Evolutionary conservation across 768 basidiomycete genomes (phyloP).

Genomic region (Chalciporus piperatus): DNA sequence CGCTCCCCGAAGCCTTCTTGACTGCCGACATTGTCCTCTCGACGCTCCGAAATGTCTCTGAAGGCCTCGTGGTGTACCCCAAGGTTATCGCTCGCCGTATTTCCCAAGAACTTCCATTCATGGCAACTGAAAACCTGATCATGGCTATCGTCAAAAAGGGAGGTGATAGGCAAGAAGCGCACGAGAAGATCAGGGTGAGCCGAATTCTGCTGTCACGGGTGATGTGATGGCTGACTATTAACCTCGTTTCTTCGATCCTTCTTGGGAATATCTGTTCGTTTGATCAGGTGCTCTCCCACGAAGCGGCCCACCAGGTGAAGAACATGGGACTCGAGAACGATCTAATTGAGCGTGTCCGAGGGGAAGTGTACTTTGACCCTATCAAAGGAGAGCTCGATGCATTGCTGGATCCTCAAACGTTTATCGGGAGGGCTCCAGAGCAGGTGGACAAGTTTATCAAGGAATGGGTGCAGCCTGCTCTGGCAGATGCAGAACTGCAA

Average conservation of each 20-base stretch:
- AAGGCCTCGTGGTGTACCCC: slow-evolving; percentile 99
- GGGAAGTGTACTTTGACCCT: slow-evolving; percentile 84
- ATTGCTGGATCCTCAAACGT: slow-evolving; percentile 82
- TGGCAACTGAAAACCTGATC: slow-evolving; percentile 99
- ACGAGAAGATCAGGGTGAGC: slow-evolving; percentile 87
- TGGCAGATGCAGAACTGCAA: slow-evolving; percentile 56
- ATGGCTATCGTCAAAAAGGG: slow-evolving; percentile 97
- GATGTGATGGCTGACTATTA: slow-evolving; percentile 12
- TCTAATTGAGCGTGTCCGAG: slow-evolving; percentile 81
- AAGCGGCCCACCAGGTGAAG: slow-evolving; percentile 94
- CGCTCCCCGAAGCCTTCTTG: slow-evolving; percentile 94
- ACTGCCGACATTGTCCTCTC: slow-evolving; percentile 96
- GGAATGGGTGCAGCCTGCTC: slow-evolving; percentile 85
- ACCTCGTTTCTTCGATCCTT: slow-evolving; percentile 7
- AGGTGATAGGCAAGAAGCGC: slow-evolving; percentile 94
- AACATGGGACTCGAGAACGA: slow-evolving; percentile 94
- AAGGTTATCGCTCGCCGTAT: slow-evolving; percentile 92
- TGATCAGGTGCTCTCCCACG: slow-evolving; percentile 83
- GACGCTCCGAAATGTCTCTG: slow-evolving; percentile 93
- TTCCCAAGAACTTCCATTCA: slow-evolving; percentile 94
- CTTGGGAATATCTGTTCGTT: neutral
- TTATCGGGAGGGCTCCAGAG: slow-evolving; percentile 91
- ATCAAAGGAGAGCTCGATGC: slow-evolving; percentile 77
- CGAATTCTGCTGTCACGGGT: slow-evolving; percentile 7
- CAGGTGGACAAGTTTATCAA: slow-evolving; percentile 88